A percentile compares a stretch with the other conserved stretches of the same genome.
These are phyloP conservation scores for Grigorovia transvaalensis DNA, from an alignment of 805 yeast species.

Conservation along the genomic window DNA sequence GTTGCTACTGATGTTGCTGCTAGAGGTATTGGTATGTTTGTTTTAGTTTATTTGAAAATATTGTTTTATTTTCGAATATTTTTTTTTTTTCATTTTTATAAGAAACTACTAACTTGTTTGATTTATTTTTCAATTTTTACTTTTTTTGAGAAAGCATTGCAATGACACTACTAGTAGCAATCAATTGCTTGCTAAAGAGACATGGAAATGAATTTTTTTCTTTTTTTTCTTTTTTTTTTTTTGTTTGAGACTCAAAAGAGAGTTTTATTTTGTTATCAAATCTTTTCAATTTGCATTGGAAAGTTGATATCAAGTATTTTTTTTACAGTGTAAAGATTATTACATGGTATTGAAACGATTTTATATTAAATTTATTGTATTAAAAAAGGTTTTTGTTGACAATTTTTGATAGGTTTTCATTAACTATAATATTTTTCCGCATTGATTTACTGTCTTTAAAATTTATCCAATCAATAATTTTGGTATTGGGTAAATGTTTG, in stretches of 20 bases:
- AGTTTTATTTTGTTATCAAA: too few species aligned
- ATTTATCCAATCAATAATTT: neutral
- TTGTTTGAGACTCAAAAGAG: conserved; percentile 3
- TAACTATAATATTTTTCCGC: neutral
- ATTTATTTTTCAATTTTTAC: neutral
- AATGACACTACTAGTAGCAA: neutral
- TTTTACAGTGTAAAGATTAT: neutral
- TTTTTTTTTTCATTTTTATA: conserved; percentile 1
- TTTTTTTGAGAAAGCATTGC: neutral
- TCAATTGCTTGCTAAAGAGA: neutral
- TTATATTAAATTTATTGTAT: neutral
- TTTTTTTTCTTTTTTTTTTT: conserved; percentile 9
- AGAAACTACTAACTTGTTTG: neutral
- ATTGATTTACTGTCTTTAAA: too few species aligned
- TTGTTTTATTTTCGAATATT: neutral
- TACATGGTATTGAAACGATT: neutral
- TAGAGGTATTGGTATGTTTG: conserved; percentile 95
- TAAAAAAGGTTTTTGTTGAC: neutral
- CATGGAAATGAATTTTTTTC: conserved; percentile 6
- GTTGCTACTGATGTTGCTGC: conserved; percentile 99
- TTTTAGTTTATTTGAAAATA: conserved; percentile 10
- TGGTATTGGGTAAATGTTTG: neutral
- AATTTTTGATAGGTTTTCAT: neutral
- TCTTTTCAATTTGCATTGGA: neutral
- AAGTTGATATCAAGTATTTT: too few species aligned